A percentile compares a stretch with the other conserved stretches of the same genome.
These are phyloP conservation scores for Asterophora parasitica DNA, from an alignment of 768 basidiomycete species.

Conservation along the genomic window DNA sequence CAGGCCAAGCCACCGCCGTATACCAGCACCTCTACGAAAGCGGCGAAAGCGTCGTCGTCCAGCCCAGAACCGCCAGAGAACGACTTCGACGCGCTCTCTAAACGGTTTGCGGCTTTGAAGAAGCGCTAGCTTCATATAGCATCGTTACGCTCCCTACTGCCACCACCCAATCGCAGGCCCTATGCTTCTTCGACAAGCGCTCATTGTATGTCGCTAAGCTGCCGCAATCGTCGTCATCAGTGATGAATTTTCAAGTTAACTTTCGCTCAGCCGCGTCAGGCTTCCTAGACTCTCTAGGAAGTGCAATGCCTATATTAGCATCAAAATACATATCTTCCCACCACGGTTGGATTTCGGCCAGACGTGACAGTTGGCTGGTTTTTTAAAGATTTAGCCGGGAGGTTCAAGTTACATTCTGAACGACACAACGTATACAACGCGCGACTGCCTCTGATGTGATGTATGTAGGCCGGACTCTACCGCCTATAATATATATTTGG, in stretches of 20 bases:
- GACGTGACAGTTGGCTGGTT: neutral
- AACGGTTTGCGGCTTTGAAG: slow-evolving; percentile 84
- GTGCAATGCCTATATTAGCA: neutral
- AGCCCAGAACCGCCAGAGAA: slow-evolving; percentile 43
- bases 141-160: neutral
- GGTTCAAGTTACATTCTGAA: too few species aligned
- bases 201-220: neutral
- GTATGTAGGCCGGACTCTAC: neutral
- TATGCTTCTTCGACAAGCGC: neutral
- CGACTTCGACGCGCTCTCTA: slow-evolving; percentile 70
- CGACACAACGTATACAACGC: neutral
- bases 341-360: neutral
- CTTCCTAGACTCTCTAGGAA: neutral
- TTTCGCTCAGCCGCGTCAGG: neutral
- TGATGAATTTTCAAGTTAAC: neutral
- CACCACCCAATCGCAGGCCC: neutral
- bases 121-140: slow-evolving; percentile 45
- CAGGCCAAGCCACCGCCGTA: slow-evolving; percentile 19
- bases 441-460: neutral
- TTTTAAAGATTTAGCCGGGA: too few species aligned
- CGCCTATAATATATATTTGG: too few species aligned
- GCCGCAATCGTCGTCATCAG: neutral
- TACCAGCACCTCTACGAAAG: slow-evolving; percentile 14
- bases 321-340: neutral
- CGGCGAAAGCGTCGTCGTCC: slow-evolving; percentile 18